Percentiles rank a stretch among this genome's conserved stretches.
phyloP scores from a whole-genome alignment of 495 filamentous ascomycete genomes.

The Stereocaulon alpinum region DNA sequence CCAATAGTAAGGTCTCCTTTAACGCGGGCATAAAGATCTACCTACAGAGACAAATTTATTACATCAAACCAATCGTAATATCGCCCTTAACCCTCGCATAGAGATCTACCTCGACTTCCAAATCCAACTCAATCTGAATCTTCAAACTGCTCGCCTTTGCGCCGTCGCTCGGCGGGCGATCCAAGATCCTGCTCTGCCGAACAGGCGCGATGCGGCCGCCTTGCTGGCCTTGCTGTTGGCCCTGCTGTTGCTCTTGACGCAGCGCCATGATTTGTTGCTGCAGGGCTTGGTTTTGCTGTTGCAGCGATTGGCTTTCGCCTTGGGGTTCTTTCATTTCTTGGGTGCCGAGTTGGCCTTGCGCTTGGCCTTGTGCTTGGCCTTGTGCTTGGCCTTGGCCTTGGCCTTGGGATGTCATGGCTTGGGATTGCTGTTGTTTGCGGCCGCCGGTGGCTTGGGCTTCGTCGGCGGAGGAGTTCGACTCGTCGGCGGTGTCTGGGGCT shows the following conservation, averaged over 20 bases:
- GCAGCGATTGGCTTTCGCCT: conserved; percentile 5
- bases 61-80: conserved; percentile 25
- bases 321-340: conserved; percentile 6
- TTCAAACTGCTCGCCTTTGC: conserved; percentile 21
- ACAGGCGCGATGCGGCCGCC: conserved; percentile 22
- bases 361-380: not conserved
- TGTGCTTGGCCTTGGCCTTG: not conserved
- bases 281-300: conserved; percentile 16
- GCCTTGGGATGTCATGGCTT: conserved; percentile 12
- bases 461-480: conserved; percentile 16
- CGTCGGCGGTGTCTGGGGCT: conserved; percentile 14
- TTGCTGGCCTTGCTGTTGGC: not conserved
- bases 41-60: conserved; percentile 11
- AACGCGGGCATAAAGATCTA: conserved; percentile 18
- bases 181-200: conserved; percentile 25
- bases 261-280: conserved; percentile 16
- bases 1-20: conserved; percentile 23
- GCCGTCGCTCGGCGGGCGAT: conserved; percentile 21
- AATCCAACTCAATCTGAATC: conserved; percentile 24
- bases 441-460: conserved; percentile 13
- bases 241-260: not conserved
- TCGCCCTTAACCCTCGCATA: conserved; percentile 22
- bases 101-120: conserved; percentile 18
- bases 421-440: conserved; percentile 11
- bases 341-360: conserved; percentile 4